Percentiles rank a stretch among this genome's conserved stretches.
These are phyloP conservation scores for Debaryomyces tyrocola DNA, from an alignment of 805 yeast species.

Conservation along the genomic window DNA sequence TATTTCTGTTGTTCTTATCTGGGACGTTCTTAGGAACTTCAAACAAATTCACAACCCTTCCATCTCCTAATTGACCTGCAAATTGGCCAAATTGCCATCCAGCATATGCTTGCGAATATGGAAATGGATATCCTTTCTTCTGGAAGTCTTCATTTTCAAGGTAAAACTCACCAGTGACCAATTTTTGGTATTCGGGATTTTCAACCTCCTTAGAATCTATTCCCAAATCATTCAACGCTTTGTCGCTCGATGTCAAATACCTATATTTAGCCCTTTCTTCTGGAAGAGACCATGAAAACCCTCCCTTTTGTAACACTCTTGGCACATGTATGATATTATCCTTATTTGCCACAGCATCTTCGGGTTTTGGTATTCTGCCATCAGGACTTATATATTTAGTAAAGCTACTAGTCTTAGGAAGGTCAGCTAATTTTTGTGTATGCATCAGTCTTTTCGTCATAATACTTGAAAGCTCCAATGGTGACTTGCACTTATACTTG, in stretches of 20 bases:
- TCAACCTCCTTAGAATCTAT: slow-evolving; percentile 39
- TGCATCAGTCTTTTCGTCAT: neutral
- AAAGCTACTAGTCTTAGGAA: slow-evolving; percentile 32
- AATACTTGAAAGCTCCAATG: neutral
- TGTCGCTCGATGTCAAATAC: slow-evolving; percentile 57
- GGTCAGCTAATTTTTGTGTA: slow-evolving; percentile 18
- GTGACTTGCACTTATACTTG: neutral
- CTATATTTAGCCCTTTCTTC: slow-evolving; percentile 52
- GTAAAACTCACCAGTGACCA: slow-evolving; percentile 61
- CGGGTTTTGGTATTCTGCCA: slow-evolving; percentile 20
- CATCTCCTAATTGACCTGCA: slow-evolving; percentile 98
- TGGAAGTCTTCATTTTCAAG: slow-evolving; percentile 26
- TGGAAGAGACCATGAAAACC: slow-evolving; percentile 74
- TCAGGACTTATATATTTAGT: slow-evolving; percentile 30
- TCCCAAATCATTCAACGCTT: slow-evolving; percentile 64
- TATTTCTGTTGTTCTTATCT: slow-evolving; percentile 29
- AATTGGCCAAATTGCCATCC: slow-evolving; percentile 96
- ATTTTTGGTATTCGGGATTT: slow-evolving; percentile 47
- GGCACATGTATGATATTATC: slow-evolving; percentile 36
- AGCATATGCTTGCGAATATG: slow-evolving; percentile 90
- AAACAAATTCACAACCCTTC: slow-evolving; percentile 82
- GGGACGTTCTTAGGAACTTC: slow-evolving; percentile 50
- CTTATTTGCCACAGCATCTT: slow-evolving; percentile 27
- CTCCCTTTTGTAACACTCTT: slow-evolving; percentile 51
- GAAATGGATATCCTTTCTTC: slow-evolving; percentile 47